Conservation (phyloP, 805 yeast species). For the Kluyveromyces dobzhanskii region DNA sequence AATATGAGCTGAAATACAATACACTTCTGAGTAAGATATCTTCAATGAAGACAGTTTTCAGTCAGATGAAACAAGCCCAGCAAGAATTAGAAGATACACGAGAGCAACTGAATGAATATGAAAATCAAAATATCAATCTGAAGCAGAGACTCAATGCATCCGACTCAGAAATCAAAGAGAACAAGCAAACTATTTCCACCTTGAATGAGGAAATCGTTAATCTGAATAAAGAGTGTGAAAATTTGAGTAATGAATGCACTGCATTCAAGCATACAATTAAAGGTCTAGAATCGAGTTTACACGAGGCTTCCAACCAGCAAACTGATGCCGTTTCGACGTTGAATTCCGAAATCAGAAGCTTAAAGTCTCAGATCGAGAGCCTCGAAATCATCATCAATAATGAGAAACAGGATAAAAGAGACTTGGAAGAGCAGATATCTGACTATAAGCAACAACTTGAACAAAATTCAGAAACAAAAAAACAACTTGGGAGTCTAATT, state of each 20-base stretch:
- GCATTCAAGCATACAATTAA: constrained; percentile 35
- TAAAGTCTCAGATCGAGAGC: constrained; percentile 30
- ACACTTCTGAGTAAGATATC: constrained; percentile 53
- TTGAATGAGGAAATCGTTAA: constrained; percentile 36
- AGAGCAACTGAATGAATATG: constrained; percentile 41
- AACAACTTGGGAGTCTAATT: constrained; percentile 1
- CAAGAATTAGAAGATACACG: constrained; percentile 49
- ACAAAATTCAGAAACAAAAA: constrained; percentile 8
- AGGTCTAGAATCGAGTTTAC: constrained; percentile 30
- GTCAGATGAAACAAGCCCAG: constrained; percentile 66
- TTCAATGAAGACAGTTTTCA: constrained; percentile 65
- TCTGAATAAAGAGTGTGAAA: constrained; percentile 43
- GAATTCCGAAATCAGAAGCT: constrained; percentile 13
- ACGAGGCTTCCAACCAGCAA: constrained; percentile 31
- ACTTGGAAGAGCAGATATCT: constrained; percentile 31
- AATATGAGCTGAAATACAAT: constrained; percentile 52
- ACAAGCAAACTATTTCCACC: constrained; percentile 27
- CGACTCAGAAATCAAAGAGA: constrained; percentile 28
- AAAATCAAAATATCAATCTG: constrained; percentile 33
- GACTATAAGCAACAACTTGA: constrained; percentile 28
- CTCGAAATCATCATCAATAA: constrained; percentile 31
- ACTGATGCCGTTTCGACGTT: constrained; percentile 18
- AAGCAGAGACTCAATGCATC: constrained; percentile 28
- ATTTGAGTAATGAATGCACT: constrained; percentile 48
- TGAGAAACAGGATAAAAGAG: constrained; percentile 24